phyloP scores from a whole-genome alignment of 148 eudicot genomes.

The Amaranthus palmeri region DNA sequence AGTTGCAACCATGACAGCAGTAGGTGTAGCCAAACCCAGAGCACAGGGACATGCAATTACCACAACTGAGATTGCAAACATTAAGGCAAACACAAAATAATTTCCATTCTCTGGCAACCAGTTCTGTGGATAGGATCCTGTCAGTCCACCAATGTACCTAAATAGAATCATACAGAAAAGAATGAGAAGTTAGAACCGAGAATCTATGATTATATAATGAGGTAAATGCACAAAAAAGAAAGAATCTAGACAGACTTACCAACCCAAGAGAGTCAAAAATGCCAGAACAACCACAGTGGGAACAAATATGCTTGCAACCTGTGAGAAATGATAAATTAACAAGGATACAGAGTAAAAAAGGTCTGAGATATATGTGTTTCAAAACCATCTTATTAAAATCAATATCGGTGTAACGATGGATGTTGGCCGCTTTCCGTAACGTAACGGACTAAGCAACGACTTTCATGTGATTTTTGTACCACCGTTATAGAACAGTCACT shows the following conservation, averaged over 20 bases:
- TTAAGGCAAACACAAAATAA: constrained; percentile 84
- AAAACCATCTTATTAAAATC: too few species aligned
- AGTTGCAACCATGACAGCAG: constrained; percentile 99
- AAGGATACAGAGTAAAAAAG: too few species aligned
- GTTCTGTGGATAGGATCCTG: constrained; percentile 59
- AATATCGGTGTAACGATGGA: too few species aligned
- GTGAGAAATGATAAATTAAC: constrained; percentile 10
- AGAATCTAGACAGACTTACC: constrained; percentile 44
- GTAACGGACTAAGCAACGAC: too few species aligned
- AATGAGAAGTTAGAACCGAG: neutral
- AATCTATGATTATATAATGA: constrained; percentile 1
- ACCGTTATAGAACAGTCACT: too few species aligned
- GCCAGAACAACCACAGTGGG: constrained; percentile 76
- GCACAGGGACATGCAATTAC: constrained; percentile 99
- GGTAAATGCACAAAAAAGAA: constrained; percentile 4
- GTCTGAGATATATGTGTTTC: too few species aligned
- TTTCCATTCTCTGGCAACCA: constrained; percentile 90
- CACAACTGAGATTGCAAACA: constrained; percentile 94
- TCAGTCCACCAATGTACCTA: constrained; percentile 77
- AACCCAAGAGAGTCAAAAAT: constrained; percentile 69
- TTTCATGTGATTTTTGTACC: too few species aligned
- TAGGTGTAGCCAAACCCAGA: constrained; percentile 97
- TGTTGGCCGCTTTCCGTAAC: too few species aligned
- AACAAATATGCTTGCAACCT: constrained; percentile 97
- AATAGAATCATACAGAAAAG: constrained; percentile 1